Evolutionary conservation across 805 yeast species (phyloP), one percentile per base, ranked within the genome.

Genomic region (Saccharomycopsis selenospora): DNA sequence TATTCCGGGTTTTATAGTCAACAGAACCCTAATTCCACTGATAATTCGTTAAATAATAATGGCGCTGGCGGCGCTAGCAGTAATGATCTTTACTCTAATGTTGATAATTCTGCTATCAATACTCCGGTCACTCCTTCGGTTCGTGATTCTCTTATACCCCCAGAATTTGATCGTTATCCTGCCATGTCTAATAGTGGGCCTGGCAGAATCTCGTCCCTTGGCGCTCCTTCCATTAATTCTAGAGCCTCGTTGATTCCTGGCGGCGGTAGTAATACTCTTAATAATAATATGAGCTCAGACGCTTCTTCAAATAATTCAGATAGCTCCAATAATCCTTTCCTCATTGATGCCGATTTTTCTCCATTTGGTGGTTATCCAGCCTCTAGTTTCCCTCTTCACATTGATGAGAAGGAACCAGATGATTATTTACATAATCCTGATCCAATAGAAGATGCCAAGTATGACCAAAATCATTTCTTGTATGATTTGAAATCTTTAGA

Each of bases 291-390:
- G 40, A 33, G 41, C 14, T 55, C 61, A 1, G 50, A 49, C 11
- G 24, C 42, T 7, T 53, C 56, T 3, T 50, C 56, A 3, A 49
- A 55, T 49, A 52, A 41, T 40, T 56, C 61, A 3, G 64, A 55
- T 24, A 43, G 47, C 3, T 58, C 65, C 3, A 56, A 62, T 7
- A 65, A 69, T 49, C 77, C 77, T 11, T 72, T 72, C 55, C 51
- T 73, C 43, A 71, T 69, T 36, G 80, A 73, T 58, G 75, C 80
- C 20, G 93, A 84, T 59, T 80, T 81, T 56, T 79, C 85, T 43
- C 99, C 98, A 2, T 91, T 91, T 67, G 99, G 98, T 45, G 98
- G 98, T 13, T 91, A 86, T 65, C 98, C 99, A 0, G 95, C 96
- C 6, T 73, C 89, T 14, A 80, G 88, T 3, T 91, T 91, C 68